Conservation (phyloP, 371 early-diverging fungal genomes). For the Circinella minor region DNA sequence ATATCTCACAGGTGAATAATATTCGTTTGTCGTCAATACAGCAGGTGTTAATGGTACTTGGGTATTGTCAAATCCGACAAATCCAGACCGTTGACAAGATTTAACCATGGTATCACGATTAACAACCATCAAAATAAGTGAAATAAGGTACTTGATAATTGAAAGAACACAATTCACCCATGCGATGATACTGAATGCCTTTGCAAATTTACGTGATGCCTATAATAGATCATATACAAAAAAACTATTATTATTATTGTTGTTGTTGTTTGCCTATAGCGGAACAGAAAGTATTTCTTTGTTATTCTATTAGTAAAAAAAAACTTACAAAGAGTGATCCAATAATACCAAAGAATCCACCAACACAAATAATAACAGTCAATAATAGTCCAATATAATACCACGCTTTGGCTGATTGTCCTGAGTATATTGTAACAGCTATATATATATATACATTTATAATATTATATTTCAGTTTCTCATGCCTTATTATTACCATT, state of each 20-base stretch:
- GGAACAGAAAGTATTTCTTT: not conserved
- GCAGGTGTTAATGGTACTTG: constrained; percentile 34
- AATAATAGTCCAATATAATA: constrained; percentile 49
- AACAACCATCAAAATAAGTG: constrained; percentile 40
- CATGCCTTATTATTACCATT: no score
- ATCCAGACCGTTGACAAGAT: constrained; percentile 49
- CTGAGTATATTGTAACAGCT: constrained; percentile 51
- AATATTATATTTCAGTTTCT: not conserved
- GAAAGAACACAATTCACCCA: constrained; percentile 49
- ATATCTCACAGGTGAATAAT: constrained; percentile 50
- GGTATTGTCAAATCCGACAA: constrained; percentile 44
- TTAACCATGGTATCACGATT: constrained; percentile 36
- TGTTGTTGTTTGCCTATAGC: no score
- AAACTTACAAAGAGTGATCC: constrained; percentile 50
- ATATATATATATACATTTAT: not conserved
- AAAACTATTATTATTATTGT: no score
- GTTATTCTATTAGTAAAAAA: not conserved
- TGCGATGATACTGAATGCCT: constrained; percentile 44
- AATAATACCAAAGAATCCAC: constrained; percentile 47
- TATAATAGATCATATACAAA: constrained; percentile 6
- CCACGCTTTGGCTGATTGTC: constrained; percentile 50
- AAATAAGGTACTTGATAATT: constrained; percentile 43
- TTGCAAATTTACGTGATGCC: constrained; percentile 50
- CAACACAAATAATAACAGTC: constrained; percentile 41
- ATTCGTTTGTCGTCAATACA: constrained; percentile 32